These are phyloP conservation scores for Pseudonectria buxi DNA, from an alignment of 2,329 filamentous ascomycete genomes.

Conservation along the genomic window DNA sequence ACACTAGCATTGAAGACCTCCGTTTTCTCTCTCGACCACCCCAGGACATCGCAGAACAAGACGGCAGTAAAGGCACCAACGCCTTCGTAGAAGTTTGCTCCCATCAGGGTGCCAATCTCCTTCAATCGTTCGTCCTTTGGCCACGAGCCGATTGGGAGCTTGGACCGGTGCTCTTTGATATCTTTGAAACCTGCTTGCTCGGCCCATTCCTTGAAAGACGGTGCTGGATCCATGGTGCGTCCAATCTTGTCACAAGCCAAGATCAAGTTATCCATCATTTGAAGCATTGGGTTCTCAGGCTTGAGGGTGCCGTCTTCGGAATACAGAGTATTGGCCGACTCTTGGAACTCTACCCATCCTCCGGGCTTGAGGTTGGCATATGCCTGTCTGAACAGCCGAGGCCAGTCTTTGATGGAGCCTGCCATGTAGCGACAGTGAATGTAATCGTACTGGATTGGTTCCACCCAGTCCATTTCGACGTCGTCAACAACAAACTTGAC, in stretches of 20 bases:
- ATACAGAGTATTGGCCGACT: slow-evolving; percentile 30
- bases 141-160: slow-evolving; percentile 33
- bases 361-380: slow-evolving; percentile 36
- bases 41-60: slow-evolving; percentile 31
- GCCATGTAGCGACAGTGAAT: slow-evolving; percentile 31
- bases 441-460: slow-evolving; percentile 22
- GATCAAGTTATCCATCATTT: slow-evolving; percentile 19
- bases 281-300: slow-evolving; percentile 28
- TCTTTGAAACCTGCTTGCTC: slow-evolving; percentile 30
- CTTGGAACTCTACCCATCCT: slow-evolving; percentile 41
- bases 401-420: slow-evolving; percentile 28
- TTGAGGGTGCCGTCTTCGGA: slow-evolving; percentile 34
- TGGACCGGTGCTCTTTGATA: slow-evolving; percentile 25
- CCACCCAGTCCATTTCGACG: slow-evolving; percentile 47
- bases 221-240: slow-evolving; percentile 24
- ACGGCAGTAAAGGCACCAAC: slow-evolving; percentile 33
- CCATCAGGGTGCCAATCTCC: slow-evolving; percentile 33
- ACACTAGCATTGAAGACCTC: slow-evolving; percentile 29
- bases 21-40: slow-evolving; percentile 35
- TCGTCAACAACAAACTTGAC: slow-evolving; percentile 54
- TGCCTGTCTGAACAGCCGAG: slow-evolving; percentile 16
- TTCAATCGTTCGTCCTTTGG: slow-evolving; percentile 33
- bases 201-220: slow-evolving; percentile 22
- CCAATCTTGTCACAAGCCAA: slow-evolving; percentile 22
- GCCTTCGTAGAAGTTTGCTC: slow-evolving; percentile 29